Conservation (phyloP, 1,139 yeast species). For the Hemisphaericaspora xylanilytica region DNA sequence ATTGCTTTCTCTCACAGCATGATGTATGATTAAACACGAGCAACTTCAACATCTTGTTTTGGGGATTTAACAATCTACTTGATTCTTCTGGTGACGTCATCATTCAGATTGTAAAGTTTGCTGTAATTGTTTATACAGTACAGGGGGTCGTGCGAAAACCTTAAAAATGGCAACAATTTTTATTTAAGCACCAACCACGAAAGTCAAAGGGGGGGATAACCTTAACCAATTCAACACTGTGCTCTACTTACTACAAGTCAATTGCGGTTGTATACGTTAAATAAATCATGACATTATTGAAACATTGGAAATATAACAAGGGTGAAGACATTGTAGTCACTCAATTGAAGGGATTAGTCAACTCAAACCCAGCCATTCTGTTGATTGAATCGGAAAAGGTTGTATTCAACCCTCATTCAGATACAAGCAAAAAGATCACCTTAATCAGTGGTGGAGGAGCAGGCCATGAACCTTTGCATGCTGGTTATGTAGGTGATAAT, state of each 20-base stretch:
- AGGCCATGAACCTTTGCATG: slow-evolving; percentile 94
- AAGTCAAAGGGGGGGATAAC: no score
- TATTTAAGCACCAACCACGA: no score
- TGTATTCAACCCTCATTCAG: slow-evolving; percentile 46
- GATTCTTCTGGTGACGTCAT: slow-evolving; percentile 2
- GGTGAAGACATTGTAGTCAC: slow-evolving; percentile 60
- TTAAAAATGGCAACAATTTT: background rate
- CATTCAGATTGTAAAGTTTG: background rate
- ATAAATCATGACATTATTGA: slow-evolving; percentile 24
- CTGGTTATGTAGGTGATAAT: slow-evolving; percentile 85
- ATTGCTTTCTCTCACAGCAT: no score
- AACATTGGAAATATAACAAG: slow-evolving; percentile 51
- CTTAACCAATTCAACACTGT: no score
- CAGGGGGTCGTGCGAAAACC: background rate
- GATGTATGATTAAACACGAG: no score
- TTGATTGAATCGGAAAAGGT: slow-evolving; percentile 69
- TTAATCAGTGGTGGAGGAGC: slow-evolving; percentile 91
- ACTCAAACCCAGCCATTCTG: slow-evolving; percentile 64
- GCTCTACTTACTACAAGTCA: no score
- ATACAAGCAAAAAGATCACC: slow-evolving; percentile 54
- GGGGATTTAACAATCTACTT: no score
- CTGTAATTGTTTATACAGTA: no score
- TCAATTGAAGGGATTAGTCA: slow-evolving; percentile 64
- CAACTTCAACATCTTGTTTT: no score
- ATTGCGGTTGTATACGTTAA: no score